Percentiles rank a stretch among this genome's conserved stretches.
Conservation (phyloP, 345 rosid genomes). For the Raphanus raphanistrum region DNA sequence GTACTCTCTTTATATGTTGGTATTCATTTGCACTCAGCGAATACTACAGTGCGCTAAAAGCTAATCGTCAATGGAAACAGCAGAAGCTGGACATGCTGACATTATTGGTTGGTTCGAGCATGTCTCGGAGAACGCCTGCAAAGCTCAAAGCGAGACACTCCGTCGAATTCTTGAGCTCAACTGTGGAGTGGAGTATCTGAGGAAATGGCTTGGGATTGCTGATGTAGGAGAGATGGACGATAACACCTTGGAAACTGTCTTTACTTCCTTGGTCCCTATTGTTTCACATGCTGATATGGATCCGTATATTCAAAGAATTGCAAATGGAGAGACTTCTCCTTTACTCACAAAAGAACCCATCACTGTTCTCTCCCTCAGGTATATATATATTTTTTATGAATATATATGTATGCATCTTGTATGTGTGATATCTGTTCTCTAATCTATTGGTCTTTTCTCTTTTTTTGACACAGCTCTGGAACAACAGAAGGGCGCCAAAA, state of each 20-base stretch:
- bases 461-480: slow-evolving; percentile 60
- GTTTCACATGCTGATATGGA: slow-evolving; percentile 84
- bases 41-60: too few species aligned
- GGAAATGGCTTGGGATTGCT: slow-evolving; percentile 57
- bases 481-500: slow-evolving; percentile 94
- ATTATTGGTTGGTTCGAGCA: slow-evolving; percentile 67
- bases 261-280: slow-evolving; percentile 67
- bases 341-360: slow-evolving; percentile 74
- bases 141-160: slow-evolving; percentile 69
- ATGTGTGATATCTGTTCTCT: background rate
- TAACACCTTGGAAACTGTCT: slow-evolving; percentile 63
- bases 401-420: slow-evolving; percentile 1
- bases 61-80: slow-evolving; percentile 23
- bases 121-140: slow-evolving; percentile 50
- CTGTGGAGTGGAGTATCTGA: slow-evolving; percentile 62
- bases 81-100: slow-evolving; percentile 39
- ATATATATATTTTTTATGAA: slow-evolving; percentile 1
- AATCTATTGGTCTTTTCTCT: background rate
- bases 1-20: too few species aligned
- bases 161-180: slow-evolving; percentile 65
- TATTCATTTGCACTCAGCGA: too few species aligned
- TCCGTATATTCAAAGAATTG: slow-evolving; percentile 77
- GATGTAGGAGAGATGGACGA: slow-evolving; percentile 56
- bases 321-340: slow-evolving; percentile 76
- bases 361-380: slow-evolving; percentile 73